Conservation (phyloP, 2,329 filamentous ascomycete species). For the Arachnopeziza araneosa region DNA sequence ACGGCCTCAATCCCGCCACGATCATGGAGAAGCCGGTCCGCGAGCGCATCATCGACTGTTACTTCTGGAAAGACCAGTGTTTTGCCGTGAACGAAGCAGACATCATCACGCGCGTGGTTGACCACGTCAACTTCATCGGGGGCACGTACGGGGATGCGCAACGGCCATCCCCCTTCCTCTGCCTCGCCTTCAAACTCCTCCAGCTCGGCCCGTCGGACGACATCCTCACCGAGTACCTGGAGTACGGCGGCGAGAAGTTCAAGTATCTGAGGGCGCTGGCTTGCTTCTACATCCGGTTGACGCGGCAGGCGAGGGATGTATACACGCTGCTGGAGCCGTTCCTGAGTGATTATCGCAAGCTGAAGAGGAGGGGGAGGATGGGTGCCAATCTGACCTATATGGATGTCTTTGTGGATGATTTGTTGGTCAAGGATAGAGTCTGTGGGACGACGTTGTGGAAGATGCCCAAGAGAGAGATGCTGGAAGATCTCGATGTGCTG, state of each 20-base stretch:
- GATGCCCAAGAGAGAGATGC: slow-evolving; percentile 70
- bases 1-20: slow-evolving; percentile 89
- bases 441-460: slow-evolving; percentile 93
- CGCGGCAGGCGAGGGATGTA: slow-evolving; percentile 74
- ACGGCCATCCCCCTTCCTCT: slow-evolving; percentile 87
- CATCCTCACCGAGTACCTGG: slow-evolving; percentile 74
- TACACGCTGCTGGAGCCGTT: slow-evolving; percentile 77
- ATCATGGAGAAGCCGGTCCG: slow-evolving; percentile 94
- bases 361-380: slow-evolving; percentile 69
- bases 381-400: slow-evolving; percentile 74
- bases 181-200: slow-evolving; percentile 88
- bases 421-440: slow-evolving; percentile 81
- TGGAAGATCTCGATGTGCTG: slow-evolving; percentile 85
- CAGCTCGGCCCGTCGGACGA: slow-evolving; percentile 78
- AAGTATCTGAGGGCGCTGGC: slow-evolving; percentile 88
- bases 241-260: slow-evolving; percentile 68
- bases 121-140: slow-evolving; percentile 75
- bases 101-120: slow-evolving; percentile 83
- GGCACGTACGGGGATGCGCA: slow-evolving; percentile 82
- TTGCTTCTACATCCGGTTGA: slow-evolving; percentile 88
- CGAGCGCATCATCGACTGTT: slow-evolving; percentile 90
- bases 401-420: slow-evolving; percentile 90
- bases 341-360: slow-evolving; percentile 74
- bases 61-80: slow-evolving; percentile 99
- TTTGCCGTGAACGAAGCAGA: slow-evolving; percentile 85